Conservation (phyloP, 208 protist species). For the Wallacemonas sp. region DNA sequence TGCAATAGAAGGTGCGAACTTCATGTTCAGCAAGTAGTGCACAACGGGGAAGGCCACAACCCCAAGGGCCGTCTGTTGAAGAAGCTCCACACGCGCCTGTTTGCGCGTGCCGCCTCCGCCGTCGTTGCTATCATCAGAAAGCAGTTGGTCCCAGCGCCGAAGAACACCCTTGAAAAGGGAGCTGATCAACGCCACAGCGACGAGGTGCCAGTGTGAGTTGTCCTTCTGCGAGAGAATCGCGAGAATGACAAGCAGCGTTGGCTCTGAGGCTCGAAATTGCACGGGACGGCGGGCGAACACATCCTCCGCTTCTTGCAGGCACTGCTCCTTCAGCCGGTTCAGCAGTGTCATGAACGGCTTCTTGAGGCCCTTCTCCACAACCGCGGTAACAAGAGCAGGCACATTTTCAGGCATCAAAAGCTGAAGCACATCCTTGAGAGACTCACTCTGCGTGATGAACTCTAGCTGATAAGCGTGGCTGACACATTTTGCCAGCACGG, state of each 20-base stretch:
- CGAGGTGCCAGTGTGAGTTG: conserved; percentile 73
- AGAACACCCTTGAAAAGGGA: conserved; percentile 68
- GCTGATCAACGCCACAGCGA: conserved; percentile 66
- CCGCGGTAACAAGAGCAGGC: conserved; percentile 51
- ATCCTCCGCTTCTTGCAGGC: conserved; percentile 51
- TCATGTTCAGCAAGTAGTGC: conserved; percentile 73
- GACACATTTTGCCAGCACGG: conserved; percentile 74
- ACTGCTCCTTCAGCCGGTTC: conserved; percentile 73
- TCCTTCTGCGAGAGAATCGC: conserved; percentile 67
- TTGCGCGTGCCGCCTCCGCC: no score
- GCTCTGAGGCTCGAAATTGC: conserved; percentile 37
- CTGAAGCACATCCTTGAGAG: conserved; percentile 65
- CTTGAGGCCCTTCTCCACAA: conserved; percentile 77
- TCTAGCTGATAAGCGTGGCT: conserved; percentile 83
- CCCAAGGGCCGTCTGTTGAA: conserved; percentile 74
- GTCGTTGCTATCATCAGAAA: conserved; percentile 28
- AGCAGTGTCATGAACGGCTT: conserved; percentile 84
- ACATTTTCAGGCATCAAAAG: conserved; percentile 64
- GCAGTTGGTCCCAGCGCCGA: conserved; percentile 51
- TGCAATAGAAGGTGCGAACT: conserved; percentile 54
- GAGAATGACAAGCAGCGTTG: conserved; percentile 61
- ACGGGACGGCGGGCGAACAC: conserved; percentile 31
- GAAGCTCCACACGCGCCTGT: conserved; percentile 20
- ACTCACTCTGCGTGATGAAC: conserved; percentile 65
- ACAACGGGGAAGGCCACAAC: conserved; percentile 78